These are phyloP conservation scores for Solanum chaucha DNA, from an alignment of 257 asterid species.

Conservation along the genomic window DNA sequence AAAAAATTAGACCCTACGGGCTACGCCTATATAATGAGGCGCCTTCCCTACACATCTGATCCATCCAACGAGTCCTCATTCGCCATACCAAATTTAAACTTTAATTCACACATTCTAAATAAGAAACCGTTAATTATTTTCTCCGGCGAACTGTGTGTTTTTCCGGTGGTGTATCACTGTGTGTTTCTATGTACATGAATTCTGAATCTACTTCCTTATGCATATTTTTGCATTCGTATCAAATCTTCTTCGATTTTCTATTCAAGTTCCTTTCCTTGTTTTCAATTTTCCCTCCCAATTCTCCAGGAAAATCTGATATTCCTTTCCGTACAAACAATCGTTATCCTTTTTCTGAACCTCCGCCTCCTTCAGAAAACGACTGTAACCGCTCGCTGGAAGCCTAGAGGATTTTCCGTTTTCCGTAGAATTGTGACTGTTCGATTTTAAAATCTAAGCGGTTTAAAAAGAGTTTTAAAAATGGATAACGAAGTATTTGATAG, in stretches of 20 bases:
- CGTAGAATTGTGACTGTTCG: neutral
- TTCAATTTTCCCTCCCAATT: conserved; percentile 2
- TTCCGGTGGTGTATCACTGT: neutral
- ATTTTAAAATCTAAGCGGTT: neutral
- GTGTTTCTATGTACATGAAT: conserved; percentile 22
- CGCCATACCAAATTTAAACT: neutral
- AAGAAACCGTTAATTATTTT: neutral
- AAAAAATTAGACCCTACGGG: neutral
- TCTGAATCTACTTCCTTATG: conserved; percentile 14
- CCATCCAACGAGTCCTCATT: neutral
- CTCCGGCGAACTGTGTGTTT: conserved; percentile 2
- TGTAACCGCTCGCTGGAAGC: neutral
- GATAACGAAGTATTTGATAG: conserved; percentile 11
- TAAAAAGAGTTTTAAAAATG: conserved; percentile 4
- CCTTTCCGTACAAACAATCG: neutral
- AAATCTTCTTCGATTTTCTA: conserved; percentile 1
- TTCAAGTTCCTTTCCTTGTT: neutral
- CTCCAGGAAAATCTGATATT: neutral
- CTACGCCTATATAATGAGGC: conserved; percentile 3
- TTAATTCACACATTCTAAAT: neutral
- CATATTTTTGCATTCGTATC: conserved; percentile 12
- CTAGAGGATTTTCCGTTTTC: neutral
- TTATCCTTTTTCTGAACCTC: neutral
- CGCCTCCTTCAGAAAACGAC: neutral
- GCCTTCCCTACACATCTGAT: neutral